Conservation (phyloP, 352 stramenopile species). For the Pythium biforme region DNA sequence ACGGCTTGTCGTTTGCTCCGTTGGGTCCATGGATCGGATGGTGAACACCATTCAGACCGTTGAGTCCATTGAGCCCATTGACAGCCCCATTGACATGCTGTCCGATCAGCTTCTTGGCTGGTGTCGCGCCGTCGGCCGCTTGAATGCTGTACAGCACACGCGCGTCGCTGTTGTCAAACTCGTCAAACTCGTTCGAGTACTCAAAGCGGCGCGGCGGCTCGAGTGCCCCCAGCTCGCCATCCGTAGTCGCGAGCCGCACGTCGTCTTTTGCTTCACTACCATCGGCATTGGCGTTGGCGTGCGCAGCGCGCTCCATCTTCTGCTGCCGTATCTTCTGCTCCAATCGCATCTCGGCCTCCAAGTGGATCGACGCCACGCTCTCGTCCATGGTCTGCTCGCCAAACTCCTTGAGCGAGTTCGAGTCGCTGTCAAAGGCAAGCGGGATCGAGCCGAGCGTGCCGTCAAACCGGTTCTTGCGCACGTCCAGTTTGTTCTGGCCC, state of each 20-base stretch:
- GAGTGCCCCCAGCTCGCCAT: background rate
- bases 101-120: constrained; percentile 17
- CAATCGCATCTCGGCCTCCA: constrained; percentile 80
- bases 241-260: background rate
- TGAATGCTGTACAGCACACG: constrained; percentile 14
- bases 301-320: constrained; percentile 19
- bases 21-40: constrained; percentile 8
- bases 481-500: constrained; percentile 93
- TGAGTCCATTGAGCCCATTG: constrained; percentile 25
- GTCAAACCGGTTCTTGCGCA: constrained; percentile 96
- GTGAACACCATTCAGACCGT: constrained; percentile 25
- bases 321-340: constrained; percentile 56
- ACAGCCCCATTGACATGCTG: constrained; percentile 22
- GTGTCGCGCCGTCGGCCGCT: background rate
- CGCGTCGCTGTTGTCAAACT: background rate
- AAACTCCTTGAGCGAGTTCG: constrained; percentile 66
- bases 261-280: background rate
- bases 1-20: constrained; percentile 17
- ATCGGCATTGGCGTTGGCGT: background rate
- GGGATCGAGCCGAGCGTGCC: constrained; percentile 87
- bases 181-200: constrained; percentile 21
- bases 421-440: constrained; percentile 79
- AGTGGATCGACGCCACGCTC: constrained; percentile 58
- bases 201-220: constrained; percentile 18
- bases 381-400: constrained; percentile 68